These are phyloP conservation scores for Scedosporium dehoogii DNA, from an alignment of 2,329 filamentous ascomycete genomes.

Conservation along the genomic window DNA sequence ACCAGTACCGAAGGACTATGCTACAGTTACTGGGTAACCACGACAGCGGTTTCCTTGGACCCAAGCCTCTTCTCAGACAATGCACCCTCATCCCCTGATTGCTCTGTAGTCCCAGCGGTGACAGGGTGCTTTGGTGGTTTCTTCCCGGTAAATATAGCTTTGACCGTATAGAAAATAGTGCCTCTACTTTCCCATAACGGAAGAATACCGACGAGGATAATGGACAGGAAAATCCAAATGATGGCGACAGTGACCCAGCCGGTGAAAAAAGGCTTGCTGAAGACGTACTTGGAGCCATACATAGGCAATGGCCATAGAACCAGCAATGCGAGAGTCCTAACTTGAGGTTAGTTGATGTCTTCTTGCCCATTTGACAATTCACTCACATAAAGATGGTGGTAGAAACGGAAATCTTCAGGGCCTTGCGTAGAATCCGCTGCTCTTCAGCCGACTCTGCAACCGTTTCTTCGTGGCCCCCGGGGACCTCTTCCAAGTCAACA, in stretches of 20 bases:
- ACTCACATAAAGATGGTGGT: constrained; percentile 33
- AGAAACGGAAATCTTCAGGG: constrained; percentile 35
- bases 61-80: neutral
- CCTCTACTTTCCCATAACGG: constrained; percentile 70
- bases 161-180: constrained; percentile 46
- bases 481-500: constrained; percentile 40
- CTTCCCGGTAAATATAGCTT: neutral
- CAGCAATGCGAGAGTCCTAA: constrained; percentile 54
- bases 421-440: constrained; percentile 39
- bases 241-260: constrained; percentile 72
- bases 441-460: constrained; percentile 31
- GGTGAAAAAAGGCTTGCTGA: constrained; percentile 72
- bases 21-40: too few relatives aligned
- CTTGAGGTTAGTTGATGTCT: neutral
- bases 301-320: constrained; percentile 89
- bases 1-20: too few relatives aligned
- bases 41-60: neutral
- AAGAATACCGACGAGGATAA: constrained; percentile 67
- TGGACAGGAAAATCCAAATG: constrained; percentile 67
- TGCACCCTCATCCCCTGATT: neutral
- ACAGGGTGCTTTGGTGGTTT: neutral
- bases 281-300: constrained; percentile 75
- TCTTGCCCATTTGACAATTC: constrained; percentile 14
- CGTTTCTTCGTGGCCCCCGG: constrained; percentile 35
- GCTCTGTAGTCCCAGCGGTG: neutral